Evolutionary conservation across 345 rosid species (phyloP).

Genomic region (Leavenworthia alabamica): DNA sequence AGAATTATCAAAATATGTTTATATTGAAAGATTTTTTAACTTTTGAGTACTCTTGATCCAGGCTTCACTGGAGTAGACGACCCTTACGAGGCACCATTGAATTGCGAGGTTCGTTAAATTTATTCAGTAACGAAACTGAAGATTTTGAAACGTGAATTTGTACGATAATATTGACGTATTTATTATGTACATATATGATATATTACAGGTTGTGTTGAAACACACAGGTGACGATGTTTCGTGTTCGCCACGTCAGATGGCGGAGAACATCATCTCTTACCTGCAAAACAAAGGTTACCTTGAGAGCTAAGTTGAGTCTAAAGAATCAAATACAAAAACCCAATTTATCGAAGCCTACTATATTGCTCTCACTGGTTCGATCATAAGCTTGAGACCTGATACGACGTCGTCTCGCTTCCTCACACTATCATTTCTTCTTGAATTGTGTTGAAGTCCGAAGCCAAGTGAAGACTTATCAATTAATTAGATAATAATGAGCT

Average conservation of each 20-base stretch:
- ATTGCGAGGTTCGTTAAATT: conserved; percentile 57
- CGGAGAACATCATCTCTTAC: conserved; percentile 56
- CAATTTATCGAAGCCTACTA: conserved; percentile 7
- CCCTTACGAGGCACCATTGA: conserved; percentile 64
- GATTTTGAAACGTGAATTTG: neutral
- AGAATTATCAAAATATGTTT: too few relatives aligned
- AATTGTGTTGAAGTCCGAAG: neutral
- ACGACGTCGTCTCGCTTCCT: conserved; percentile 13
- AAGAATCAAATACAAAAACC: neutral
- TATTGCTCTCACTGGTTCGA: conserved; percentile 2
- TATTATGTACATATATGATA: too few relatives aligned
- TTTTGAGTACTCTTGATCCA: conserved; percentile 21
- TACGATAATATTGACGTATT: neutral
- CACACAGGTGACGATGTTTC: conserved; percentile 36
- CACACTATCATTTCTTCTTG: conserved; percentile 14
- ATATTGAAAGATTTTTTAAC: neutral
- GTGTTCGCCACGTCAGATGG: conserved; percentile 59
- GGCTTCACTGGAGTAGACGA: conserved; percentile 83
- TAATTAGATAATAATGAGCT: conserved; percentile 5
- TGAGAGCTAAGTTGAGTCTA: conserved; percentile 33
- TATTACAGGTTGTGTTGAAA: conserved; percentile 61
- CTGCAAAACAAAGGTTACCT: conserved; percentile 61
- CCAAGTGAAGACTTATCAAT: neutral
- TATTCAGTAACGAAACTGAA: too few relatives aligned
- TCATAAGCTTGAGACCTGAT: conserved; percentile 21